Percentiles rank a stretch among this genome's conserved stretches.
Conservation (phyloP, 2,329 filamentous ascomycete genomes). For the Monosporascus sp. region DNA sequence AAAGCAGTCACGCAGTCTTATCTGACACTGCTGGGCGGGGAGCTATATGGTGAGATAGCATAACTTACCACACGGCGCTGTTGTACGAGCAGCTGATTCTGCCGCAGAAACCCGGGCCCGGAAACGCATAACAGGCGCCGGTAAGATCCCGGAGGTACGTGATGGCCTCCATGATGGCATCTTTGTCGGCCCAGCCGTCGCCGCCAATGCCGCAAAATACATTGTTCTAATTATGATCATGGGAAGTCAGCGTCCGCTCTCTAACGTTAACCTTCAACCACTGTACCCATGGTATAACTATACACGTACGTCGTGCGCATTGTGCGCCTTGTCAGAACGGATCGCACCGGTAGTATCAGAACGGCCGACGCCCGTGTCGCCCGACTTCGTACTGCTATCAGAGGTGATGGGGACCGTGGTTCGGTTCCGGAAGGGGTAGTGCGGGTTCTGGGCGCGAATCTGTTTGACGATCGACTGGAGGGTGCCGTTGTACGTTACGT, state of each 20-base stretch:
- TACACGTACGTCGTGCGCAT: no score
- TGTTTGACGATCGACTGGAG: neutral
- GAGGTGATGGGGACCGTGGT: neutral
- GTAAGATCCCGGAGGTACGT: neutral
- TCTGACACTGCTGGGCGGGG: neutral
- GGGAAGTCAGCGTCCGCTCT: no score
- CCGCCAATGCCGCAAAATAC: neutral
- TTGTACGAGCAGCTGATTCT: constrained; percentile 1
- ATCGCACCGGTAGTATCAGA: no score
- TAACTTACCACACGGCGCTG: neutral
- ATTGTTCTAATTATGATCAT: neutral
- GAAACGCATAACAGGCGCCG: neutral
- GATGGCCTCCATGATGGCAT: neutral
- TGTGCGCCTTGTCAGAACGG: no score
- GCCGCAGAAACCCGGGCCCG: neutral
- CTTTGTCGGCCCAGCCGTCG: neutral
- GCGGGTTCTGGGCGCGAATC: neutral
- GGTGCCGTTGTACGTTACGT: neutral
- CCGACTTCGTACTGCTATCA: neutral
- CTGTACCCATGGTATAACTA: no score
- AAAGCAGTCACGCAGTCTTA: no score
- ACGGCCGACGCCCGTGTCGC: no score
- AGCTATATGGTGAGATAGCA: neutral
- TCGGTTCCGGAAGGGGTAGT: neutral
- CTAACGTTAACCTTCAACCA: no score